Base-by-base conservation (phyloP, 495 filamentous ascomycete species). In the Penicillium chermesinum region DNA sequence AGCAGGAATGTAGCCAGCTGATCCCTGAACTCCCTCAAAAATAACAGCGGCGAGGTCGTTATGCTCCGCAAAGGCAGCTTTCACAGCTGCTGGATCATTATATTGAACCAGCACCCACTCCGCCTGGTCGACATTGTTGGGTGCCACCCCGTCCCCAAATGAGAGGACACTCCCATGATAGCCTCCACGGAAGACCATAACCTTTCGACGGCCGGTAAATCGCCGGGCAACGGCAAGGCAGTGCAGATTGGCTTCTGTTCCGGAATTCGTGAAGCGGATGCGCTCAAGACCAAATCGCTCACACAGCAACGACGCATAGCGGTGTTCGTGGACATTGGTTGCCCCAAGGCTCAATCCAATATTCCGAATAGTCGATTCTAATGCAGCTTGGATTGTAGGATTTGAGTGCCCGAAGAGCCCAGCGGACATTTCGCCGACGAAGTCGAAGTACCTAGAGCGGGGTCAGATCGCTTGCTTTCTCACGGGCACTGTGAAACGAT, bases 1-100 rank as follows among this genome's bases (percentile, higher is more conserved):
- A 0, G 61, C 75, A n/a, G 57, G 46, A 34, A 80, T 71, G 38
- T 68, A 69, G 0, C 78, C 75, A 2, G 74, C 75, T 16, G 64
- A 58, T 0, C 78, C 77, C 44, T 78, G 75, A 65, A 83, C 73
- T n/a, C 64, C 61, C 56, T 82, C 80, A 0, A 82, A 59, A n/a
- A 83, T 25, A 32, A 82, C 75, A 1, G 72, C 77, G 8, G 78
- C 79, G 0, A 83, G 35, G 19, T 50, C 49, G 1, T 56, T 55
- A 9, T 63, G 49, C 1, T 33, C 36, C 16, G 37, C 39, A 20
- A 69, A 43, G 13, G 58, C 53, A 7, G 43, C 44, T 8, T 40
- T 38, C 0, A 62, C 63, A 22, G 25, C 22, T 8, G 36, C 8
- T 12, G 51, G 44, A 47, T 60, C 60, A 38, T 82, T 81, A 41